These are phyloP conservation scores for Lactarius vividus DNA, from an alignment of 768 basidiomycete species.

Conservation along the genomic window DNA sequence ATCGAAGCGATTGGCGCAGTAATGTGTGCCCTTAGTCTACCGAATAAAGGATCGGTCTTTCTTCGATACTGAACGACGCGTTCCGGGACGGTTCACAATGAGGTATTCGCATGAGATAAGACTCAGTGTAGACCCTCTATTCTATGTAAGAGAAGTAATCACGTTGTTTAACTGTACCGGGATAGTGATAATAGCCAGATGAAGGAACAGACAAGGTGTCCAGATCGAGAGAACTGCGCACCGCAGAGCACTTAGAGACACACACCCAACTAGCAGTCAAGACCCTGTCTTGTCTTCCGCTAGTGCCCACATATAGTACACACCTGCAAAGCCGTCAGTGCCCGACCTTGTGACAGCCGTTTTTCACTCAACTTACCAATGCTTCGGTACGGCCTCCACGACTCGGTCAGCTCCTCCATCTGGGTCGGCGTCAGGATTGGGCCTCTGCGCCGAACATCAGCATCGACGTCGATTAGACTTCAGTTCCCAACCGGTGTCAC, in stretches of 20 bases:
- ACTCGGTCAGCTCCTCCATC: constrained; percentile 73
- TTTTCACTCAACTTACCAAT: constrained; percentile 48
- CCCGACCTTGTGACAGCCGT: neutral
- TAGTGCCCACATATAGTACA: constrained; percentile 88
- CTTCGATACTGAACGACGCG: neutral
- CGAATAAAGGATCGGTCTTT: neutral
- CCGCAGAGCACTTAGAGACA: neutral
- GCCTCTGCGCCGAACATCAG: constrained; percentile 44
- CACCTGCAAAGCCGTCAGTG: constrained; percentile 42
- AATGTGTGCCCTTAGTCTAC: too few relatives aligned
- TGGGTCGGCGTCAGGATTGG: constrained; percentile 74
- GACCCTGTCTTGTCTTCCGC: constrained; percentile 40
- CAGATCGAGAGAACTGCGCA: neutral
- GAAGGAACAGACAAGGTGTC: neutral
- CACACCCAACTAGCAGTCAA: neutral
- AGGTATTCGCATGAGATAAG: neutral
- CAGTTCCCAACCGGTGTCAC: constrained; percentile 27
- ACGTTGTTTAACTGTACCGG: neutral
- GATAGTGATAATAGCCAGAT: neutral
- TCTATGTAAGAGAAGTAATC: neutral
- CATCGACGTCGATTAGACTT: constrained; percentile 1
- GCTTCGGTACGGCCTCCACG: constrained; percentile 82
- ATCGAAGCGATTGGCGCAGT: too few relatives aligned
- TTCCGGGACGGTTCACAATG: neutral
- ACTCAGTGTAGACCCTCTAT: neutral